Evolutionary conservation across 2,329 filamentous ascomycete species (phyloP).

Genomic region (Lachnum nothofagi): DNA sequence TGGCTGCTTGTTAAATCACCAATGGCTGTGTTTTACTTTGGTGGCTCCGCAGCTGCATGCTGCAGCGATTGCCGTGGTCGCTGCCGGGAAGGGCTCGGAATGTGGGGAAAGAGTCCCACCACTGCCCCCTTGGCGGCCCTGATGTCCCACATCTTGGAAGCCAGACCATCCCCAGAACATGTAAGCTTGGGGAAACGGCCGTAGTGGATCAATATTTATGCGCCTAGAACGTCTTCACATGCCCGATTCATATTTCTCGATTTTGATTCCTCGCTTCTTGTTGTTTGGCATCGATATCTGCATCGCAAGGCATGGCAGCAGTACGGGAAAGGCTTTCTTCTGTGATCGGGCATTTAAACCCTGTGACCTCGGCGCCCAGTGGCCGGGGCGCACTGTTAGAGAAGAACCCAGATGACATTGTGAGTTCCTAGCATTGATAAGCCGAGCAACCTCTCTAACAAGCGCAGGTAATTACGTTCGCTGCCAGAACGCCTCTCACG

Average conservation of each 20-base stretch:
- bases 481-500: conserved; percentile 79
- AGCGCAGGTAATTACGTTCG: conserved; percentile 70
- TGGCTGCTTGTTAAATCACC: too few species aligned
- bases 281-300: neutral
- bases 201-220: neutral
- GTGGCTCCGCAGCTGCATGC: too few species aligned
- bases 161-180: too few species aligned
- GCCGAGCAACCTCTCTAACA: conserved; percentile 2
- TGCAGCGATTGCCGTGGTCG: too few species aligned
- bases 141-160: neutral
- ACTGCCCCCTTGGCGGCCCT: too few species aligned
- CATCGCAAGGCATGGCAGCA: conserved; percentile 18
- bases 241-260: neutral
- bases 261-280: neutral
- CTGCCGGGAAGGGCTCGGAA: too few species aligned
- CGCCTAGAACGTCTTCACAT: neutral
- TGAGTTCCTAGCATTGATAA: conserved; percentile 39
- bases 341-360: conserved; percentile 38
- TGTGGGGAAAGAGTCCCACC: too few species aligned
- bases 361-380: conserved; percentile 35
- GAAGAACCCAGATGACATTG: conserved; percentile 90
- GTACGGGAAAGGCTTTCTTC: conserved; percentile 28
- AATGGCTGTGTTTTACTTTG: too few species aligned
- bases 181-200: too few species aligned
- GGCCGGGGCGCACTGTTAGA: conserved; percentile 53